Evolutionary conservation across 2,329 filamentous ascomycete genomes (phyloP).

Genomic region (Aspergillus pseudonomiae): DNA sequence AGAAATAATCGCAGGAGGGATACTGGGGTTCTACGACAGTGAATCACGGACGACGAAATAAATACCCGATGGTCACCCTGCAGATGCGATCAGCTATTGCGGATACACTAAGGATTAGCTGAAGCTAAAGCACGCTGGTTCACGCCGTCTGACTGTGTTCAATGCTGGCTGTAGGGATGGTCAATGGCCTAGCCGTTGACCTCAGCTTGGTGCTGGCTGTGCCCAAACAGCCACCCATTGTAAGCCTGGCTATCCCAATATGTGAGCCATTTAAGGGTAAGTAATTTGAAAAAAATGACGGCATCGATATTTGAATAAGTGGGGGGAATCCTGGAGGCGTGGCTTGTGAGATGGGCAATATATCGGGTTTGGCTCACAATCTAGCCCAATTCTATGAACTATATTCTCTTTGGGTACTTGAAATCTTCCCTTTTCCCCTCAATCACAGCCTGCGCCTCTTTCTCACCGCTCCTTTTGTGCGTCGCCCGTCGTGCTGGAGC

Average conservation of each 20-base stretch:
- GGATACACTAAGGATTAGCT: slow-evolving; percentile 1
- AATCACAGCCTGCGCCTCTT: not conserved
- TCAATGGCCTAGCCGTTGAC: slow-evolving; percentile 5
- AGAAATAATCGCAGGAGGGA: not conserved
- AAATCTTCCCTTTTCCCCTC: not conserved
- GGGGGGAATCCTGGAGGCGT: not conserved
- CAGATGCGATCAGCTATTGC: not conserved
- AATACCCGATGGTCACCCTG: not conserved
- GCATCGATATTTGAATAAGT: not conserved
- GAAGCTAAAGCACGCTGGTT: not conserved
- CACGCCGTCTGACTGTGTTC: not conserved
- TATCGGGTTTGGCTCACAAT: not conserved
- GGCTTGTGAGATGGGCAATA: slow-evolving; percentile 1
- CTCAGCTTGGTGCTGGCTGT: slow-evolving; percentile 9
- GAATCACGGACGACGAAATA: not conserved
- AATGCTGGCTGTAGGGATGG: not conserved
- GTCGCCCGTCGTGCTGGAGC: slow-evolving; percentile 7
- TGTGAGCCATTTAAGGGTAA: not conserved
- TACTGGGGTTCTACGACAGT: not conserved
- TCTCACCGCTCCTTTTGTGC: slow-evolving; percentile 6
- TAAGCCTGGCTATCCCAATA: not conserved
- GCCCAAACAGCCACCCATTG: not conserved
- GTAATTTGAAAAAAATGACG: not conserved
- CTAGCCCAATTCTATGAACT: not conserved
- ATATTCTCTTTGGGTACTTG: not conserved